Percentiles rank a stretch among this genome's conserved stretches.
Evolutionary conservation across 306 rosid genomes (phyloP).

Genomic region (Medicago arabica): DNA sequence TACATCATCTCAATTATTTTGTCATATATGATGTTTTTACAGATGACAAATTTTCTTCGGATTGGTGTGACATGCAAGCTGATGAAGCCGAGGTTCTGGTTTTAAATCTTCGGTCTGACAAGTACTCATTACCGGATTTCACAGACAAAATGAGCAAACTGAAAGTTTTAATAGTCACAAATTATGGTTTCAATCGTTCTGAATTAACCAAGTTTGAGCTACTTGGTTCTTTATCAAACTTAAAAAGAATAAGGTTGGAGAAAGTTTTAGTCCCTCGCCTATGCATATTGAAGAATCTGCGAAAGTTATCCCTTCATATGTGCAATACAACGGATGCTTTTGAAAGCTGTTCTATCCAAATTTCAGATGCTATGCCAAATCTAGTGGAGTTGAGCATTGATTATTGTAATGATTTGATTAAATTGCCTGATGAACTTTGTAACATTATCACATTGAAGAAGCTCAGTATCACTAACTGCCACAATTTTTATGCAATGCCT

Average conservation of each 20-base stretch:
- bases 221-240: constrained; percentile 41
- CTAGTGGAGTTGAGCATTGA: constrained; percentile 53
- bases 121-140: constrained; percentile 56
- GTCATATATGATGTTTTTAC: constrained; percentile 40
- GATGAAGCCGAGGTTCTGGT: constrained; percentile 63
- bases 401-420: constrained; percentile 50
- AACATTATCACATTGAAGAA: constrained; percentile 42
- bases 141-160: constrained; percentile 52
- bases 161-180: constrained; percentile 61
- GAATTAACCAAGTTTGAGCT: constrained; percentile 48
- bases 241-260: constrained; percentile 64
- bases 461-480: constrained; percentile 54
- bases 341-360: not conserved
- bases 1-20: not conserved
- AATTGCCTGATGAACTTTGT: constrained; percentile 43
- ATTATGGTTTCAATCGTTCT: constrained; percentile 49
- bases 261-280: constrained; percentile 48
- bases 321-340: constrained; percentile 48
- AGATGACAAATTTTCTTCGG: constrained; percentile 55
- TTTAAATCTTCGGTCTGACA: constrained; percentile 52
- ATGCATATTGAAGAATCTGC: constrained; percentile 40
- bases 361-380: constrained; percentile 49
- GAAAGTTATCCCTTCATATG: constrained; percentile 54
- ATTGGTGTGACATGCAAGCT: constrained; percentile 56
- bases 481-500: constrained; percentile 39